phyloP scores from a whole-genome alignment of 192 early-diverging fungal species.

The Allomyces javanicus region DNA sequence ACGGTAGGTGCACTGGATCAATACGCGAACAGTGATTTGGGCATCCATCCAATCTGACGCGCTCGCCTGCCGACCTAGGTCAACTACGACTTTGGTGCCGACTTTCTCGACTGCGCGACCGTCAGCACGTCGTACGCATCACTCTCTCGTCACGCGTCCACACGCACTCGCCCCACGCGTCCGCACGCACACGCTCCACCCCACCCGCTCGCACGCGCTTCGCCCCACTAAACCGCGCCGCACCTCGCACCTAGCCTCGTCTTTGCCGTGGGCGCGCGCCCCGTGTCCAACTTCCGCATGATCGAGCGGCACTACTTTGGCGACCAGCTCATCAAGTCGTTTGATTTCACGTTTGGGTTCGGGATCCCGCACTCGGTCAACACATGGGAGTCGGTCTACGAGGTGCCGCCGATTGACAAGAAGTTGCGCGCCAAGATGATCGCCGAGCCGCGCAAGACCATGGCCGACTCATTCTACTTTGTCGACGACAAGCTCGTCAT shows the following conservation, averaged over 20 bases:
- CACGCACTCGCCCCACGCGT: too few species aligned
- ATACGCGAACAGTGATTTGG: too few species aligned
- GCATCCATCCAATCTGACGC: too few species aligned
- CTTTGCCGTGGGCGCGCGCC: constrained; percentile 25
- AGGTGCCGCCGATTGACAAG: constrained; percentile 6
- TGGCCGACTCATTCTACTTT: constrained; percentile 38
- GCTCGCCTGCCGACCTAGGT: too few species aligned
- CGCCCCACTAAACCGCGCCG: too few species aligned
- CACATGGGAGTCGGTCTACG: constrained; percentile 29
- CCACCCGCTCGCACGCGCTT: too few species aligned
- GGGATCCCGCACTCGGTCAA: constrained; percentile 34
- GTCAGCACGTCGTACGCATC: too few species aligned
- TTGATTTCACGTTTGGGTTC: constrained; percentile 38
- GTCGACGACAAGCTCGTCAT: constrained; percentile 28
- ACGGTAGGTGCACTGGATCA: too few species aligned
- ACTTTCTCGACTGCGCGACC: too few species aligned
- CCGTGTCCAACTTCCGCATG: constrained; percentile 28
- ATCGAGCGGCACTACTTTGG: constrained; percentile 33
- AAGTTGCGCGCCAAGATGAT: constrained; percentile 17
- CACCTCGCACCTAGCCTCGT: constrained; percentile 11
- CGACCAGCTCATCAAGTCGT: constrained; percentile 24
- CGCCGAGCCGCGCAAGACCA: constrained; percentile 10
- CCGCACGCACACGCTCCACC: too few species aligned
- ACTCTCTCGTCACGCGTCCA: too few species aligned
- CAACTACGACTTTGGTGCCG: too few species aligned